Evolutionary conservation across 1,139 yeast species (phyloP), one percentile per base, ranked within the genome.

Genomic region (Magnusiomyces ingens): DNA sequence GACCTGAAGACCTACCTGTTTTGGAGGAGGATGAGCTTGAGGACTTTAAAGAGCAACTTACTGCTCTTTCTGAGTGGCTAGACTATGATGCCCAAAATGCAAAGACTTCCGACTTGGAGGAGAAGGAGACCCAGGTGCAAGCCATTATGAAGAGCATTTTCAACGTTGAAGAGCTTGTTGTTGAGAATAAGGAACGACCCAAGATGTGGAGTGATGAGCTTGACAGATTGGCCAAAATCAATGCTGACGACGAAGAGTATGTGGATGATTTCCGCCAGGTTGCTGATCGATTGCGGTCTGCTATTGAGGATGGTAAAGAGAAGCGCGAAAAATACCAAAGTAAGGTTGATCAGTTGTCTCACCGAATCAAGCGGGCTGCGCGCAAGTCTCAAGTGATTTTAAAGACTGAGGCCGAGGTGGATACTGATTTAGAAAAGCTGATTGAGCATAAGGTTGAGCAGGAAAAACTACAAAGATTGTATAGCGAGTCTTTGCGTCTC

Each of bases 91-190:
- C 51, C 4, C 38, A 35, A 8, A 40, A 43, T 41, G 46, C 51
- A n/a, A 35, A 38, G 8, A 43, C 13, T 15, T 32, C 41, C 15
- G 51, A 49, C 2, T 15, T 49, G 32, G 35, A 35, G 10, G 29
- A 42, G 11, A 50, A 50, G 43, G 36, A 38, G 17, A 29, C 32
- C 6, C 15, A 40, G 35, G 42, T 46, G 13, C 32, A 12, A 12
- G 45, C 35, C 3, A 19, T 50, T 32, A 15, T 40, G 36, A 48
- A 48, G 18, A 4, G 32, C 8, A 8, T 26, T 26, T 8, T 26
- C 32, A 26, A 26, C 32, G 8, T 8, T 26, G 32, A 85, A 3
- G 73, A 42, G 45, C 4, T 55, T 36, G 44, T 29, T 29, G 45
- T 29, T n/a, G 38, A 38, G n/a, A 42, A 41, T 10, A 38, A 21